These are phyloP conservation scores for Elsinoe necatrix DNA, from an alignment of 2,329 filamentous ascomycete species.

Conservation along the genomic window DNA sequence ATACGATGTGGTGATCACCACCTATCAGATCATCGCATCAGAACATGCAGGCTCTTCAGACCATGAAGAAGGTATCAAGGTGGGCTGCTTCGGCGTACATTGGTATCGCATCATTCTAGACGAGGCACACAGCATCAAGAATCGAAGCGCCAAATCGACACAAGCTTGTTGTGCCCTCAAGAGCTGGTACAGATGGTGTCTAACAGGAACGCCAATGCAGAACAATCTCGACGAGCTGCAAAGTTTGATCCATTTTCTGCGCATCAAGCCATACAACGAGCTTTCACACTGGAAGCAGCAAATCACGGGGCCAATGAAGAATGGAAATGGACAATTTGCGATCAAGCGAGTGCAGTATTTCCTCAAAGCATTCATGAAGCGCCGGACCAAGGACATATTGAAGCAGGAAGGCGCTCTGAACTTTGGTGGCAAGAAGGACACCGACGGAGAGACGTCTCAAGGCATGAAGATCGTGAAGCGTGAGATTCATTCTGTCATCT, in stretches of 20 bases:
- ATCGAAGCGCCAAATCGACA: slow-evolving; percentile 89
- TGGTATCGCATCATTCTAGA: slow-evolving; percentile 96
- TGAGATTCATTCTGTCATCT: slow-evolving; percentile 72
- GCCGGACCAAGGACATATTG: slow-evolving; percentile 94
- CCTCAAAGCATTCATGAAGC: slow-evolving; percentile 92
- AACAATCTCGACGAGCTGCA: slow-evolving; percentile 97
- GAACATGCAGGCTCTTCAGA: slow-evolving; percentile 66
- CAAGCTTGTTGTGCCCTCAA: slow-evolving; percentile 81
- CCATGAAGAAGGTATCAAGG: slow-evolving; percentile 51
- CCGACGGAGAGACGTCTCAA: slow-evolving; percentile 46
- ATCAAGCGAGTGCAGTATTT: slow-evolving; percentile 79
- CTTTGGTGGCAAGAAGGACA: slow-evolving; percentile 58
- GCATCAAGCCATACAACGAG: slow-evolving; percentile 85
- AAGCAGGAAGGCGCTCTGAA: slow-evolving; percentile 77
- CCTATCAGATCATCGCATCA: slow-evolving; percentile 89
- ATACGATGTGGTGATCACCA: slow-evolving; percentile 95
- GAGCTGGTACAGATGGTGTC: slow-evolving; percentile 87
- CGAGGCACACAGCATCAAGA: slow-evolving; percentile 97
- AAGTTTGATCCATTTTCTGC: slow-evolving; percentile 82
- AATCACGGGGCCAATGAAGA: slow-evolving; percentile 83
- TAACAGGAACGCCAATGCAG: slow-evolving; percentile 95
- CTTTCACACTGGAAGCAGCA: slow-evolving; percentile 81
- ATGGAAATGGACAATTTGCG: slow-evolving; percentile 78
- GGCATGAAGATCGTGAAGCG: slow-evolving; percentile 88
- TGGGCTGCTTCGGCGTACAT: slow-evolving; percentile 80